Conservation (phyloP, 2,329 filamentous ascomycete species). For the Aplosporella prunicola region DNA sequence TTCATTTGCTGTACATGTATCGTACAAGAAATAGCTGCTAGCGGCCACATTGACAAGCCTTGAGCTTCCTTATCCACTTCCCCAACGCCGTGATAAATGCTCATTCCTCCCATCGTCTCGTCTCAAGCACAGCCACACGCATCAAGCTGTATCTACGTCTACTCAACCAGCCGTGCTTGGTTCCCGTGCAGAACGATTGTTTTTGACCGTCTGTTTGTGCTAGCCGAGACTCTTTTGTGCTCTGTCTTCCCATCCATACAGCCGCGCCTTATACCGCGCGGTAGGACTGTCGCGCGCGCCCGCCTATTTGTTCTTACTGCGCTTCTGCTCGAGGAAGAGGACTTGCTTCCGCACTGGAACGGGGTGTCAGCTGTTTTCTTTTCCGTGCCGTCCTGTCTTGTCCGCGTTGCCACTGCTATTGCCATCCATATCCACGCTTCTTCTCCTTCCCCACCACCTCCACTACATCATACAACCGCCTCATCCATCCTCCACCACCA, state of each 20-base stretch:
- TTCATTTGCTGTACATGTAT: neutral
- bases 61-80: too few species aligned
- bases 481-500: neutral
- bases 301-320: slow-evolving; percentile 52
- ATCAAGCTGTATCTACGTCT: neutral
- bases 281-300: too few species aligned
- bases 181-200: neutral
- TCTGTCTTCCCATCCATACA: too few species aligned
- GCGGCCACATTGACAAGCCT: neutral
- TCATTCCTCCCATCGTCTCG: neutral
- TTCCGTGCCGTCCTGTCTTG: too few species aligned
- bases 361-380: neutral
- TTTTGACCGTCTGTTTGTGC: slow-evolving; percentile 5
- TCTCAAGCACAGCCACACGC: neutral
- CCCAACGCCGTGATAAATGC: slow-evolving; percentile 10
- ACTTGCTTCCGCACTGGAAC: slow-evolving; percentile 80
- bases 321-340: slow-evolving; percentile 87
- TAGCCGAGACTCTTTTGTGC: too few species aligned
- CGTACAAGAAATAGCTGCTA: slow-evolving; percentile 1
- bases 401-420: too few species aligned
- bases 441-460: neutral
- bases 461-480: neutral
- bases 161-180: neutral
- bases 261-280: too few species aligned
- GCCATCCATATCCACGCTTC: too few species aligned